phyloP scores from a whole-genome alignment of 495 filamentous ascomycete species.

The Aspergillus sparsus region DNA sequence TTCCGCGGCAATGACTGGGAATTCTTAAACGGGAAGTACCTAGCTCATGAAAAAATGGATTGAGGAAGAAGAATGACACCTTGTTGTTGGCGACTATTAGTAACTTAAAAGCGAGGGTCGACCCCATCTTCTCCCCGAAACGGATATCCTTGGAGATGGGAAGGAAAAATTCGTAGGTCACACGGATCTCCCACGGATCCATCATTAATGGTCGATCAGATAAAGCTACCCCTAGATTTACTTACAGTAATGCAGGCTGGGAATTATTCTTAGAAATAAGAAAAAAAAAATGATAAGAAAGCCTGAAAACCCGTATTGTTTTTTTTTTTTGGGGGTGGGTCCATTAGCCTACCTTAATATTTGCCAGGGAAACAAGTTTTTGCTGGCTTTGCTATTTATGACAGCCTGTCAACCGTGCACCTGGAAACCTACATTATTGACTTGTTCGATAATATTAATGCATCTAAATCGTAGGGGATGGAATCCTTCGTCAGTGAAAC shows the following conservation, averaged over 20 bases:
- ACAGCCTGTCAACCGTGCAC: no score
- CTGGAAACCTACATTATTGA: neutral
- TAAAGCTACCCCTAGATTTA: neutral
- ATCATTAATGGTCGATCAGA: neutral
- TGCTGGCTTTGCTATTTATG: no score
- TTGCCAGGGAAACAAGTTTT: no score
- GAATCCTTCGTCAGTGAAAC: neutral
- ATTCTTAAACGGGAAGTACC: no score
- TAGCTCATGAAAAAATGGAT: no score
- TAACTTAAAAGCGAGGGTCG: no score
- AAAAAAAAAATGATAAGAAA: neutral
- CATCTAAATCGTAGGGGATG: neutral
- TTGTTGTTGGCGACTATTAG: no score
- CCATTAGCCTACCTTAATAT: no score
- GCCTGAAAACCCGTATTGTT: neutral
- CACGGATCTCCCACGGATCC: conserved; percentile 4
- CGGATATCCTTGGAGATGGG: neutral
- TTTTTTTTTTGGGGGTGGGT: no score
- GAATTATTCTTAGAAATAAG: neutral
- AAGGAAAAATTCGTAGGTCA: conserved; percentile 1
- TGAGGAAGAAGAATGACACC: no score
- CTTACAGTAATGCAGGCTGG: neutral
- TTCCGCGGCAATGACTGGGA: no score
- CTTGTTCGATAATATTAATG: neutral
- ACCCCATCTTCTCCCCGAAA: conserved; percentile 3